Evolutionary conservation across 176 grass and related monocot species (phyloP).

Genomic region (Aegilops longissima): DNA sequence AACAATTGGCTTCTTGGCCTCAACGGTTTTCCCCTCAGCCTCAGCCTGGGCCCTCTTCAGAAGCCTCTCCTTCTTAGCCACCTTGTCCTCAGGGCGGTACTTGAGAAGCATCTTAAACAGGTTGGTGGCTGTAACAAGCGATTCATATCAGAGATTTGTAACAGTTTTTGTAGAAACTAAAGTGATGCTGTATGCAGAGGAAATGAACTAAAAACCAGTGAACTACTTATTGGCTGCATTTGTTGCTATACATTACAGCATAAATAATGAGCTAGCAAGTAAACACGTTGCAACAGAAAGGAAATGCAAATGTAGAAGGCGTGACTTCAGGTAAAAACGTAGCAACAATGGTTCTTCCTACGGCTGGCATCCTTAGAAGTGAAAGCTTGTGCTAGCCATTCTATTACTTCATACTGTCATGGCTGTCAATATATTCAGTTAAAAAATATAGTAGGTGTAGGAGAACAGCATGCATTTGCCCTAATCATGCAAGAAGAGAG

Average conservation of each 20-base stretch:
- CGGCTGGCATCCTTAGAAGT: background rate
- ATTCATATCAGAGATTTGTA: background rate
- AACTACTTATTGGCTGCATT: background rate
- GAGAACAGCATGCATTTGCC: background rate
- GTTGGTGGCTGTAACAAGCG: constrained; percentile 42
- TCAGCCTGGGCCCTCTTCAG: constrained; percentile 72
- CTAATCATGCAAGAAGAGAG: background rate
- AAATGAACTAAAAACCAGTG: background rate
- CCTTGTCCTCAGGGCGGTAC: constrained; percentile 68
- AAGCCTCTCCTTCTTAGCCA: constrained; percentile 68
- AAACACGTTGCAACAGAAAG: background rate
- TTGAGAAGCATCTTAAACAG: constrained; percentile 78
- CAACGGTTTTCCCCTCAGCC: constrained; percentile 56
- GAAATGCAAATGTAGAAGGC: background rate
- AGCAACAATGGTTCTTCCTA: background rate
- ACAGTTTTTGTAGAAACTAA: background rate
- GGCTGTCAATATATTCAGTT: background rate
- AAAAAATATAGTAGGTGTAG: too few relatives aligned
- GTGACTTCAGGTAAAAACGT: background rate
- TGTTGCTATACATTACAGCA: background rate
- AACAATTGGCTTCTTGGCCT: constrained; percentile 72
- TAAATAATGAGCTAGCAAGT: background rate
- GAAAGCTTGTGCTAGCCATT: background rate
- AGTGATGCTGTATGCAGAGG: background rate
- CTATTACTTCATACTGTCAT: background rate